Conservation (phyloP, 2,329 filamentous ascomycete genomes). For the Colletotrichum salicis region DNA sequence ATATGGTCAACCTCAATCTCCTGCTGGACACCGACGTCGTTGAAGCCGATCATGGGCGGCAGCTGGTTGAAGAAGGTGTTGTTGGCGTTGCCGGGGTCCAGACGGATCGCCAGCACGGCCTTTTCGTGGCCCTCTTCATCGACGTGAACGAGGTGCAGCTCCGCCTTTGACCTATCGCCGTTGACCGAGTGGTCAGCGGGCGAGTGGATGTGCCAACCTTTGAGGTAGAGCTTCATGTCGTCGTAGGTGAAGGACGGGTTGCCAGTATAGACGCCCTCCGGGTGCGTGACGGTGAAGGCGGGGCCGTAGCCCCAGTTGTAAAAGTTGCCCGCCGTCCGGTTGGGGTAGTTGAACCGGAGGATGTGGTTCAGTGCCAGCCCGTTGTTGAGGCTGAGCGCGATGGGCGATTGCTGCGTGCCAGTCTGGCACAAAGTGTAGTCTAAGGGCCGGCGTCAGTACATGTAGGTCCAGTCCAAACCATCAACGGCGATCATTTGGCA, state of each 20-base stretch:
- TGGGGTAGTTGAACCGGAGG: conserved; percentile 54
- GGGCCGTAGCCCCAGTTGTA: conserved; percentile 62
- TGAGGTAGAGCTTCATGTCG: conserved; percentile 57
- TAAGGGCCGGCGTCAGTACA: not conserved
- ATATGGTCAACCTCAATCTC: conserved; percentile 43
- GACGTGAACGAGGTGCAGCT: conserved; percentile 61
- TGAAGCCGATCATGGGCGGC: conserved; percentile 51
- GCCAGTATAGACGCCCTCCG: conserved; percentile 47
- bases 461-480: not conserved
- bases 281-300: conserved; percentile 51
- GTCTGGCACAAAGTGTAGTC: conserved; percentile 54
- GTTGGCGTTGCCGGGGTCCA: conserved; percentile 53
- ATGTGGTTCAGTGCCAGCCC: conserved; percentile 53
- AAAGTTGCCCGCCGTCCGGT: conserved; percentile 49
- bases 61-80: conserved; percentile 55
- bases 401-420: conserved; percentile 62
- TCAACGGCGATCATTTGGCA: not conserved
- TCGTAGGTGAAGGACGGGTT: conserved; percentile 56
- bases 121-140: conserved; percentile 51
- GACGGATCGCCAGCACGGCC: conserved; percentile 57
- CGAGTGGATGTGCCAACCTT: conserved; percentile 62
- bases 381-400: conserved; percentile 51
- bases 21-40: conserved; percentile 41
- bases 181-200: conserved; percentile 60
- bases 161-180: conserved; percentile 54